Conservation (phyloP, 2,329 filamentous ascomycete genomes). For the Macrophomina tecta region DNA sequence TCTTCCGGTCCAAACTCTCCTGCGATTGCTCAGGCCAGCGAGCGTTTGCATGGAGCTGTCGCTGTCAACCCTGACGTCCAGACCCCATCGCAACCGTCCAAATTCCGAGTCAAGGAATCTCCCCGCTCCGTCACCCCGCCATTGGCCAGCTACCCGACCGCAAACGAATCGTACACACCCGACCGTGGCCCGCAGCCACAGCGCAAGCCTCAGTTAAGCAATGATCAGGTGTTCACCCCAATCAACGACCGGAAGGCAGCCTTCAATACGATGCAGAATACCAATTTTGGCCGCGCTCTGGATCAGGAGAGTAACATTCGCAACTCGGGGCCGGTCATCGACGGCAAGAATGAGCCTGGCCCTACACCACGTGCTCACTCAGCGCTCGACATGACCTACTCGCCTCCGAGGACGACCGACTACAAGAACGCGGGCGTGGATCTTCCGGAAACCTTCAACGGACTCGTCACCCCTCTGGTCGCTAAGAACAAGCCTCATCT, state of each 20-base stretch:
- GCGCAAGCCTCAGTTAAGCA: slow-evolving; percentile 29
- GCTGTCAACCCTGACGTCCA: slow-evolving; percentile 18
- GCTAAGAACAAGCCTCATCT: slow-evolving; percentile 75
- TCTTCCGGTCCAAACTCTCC: slow-evolving; percentile 75
- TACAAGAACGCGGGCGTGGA: slow-evolving; percentile 25
- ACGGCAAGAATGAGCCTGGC: slow-evolving; percentile 23
- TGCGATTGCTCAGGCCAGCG: slow-evolving; percentile 56
- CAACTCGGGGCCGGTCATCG: neutral
- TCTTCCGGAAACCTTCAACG: slow-evolving; percentile 34
- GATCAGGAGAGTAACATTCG: slow-evolving; percentile 21
- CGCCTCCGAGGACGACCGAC: slow-evolving; percentile 22
- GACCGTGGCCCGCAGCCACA: slow-evolving; percentile 56
- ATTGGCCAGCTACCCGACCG: slow-evolving; percentile 53
- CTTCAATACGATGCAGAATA: slow-evolving; percentile 30
- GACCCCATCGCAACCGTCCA: slow-evolving; percentile 28
- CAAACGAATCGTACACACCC: slow-evolving; percentile 60
- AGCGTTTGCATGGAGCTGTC: slow-evolving; percentile 53
- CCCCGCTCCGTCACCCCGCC: slow-evolving; percentile 56
- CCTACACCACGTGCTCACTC: slow-evolving; percentile 20
- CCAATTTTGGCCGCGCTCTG: slow-evolving; percentile 14
- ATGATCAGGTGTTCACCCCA: slow-evolving; percentile 28
- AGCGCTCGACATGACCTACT: slow-evolving; percentile 22
- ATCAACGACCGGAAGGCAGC: slow-evolving; percentile 38
- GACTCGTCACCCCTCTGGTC: slow-evolving; percentile 70
- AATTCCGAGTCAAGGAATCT: slow-evolving; percentile 45